Evolutionary conservation across 148 eudicot species (phyloP).

Genomic region (Rhododendron henanense): DNA sequence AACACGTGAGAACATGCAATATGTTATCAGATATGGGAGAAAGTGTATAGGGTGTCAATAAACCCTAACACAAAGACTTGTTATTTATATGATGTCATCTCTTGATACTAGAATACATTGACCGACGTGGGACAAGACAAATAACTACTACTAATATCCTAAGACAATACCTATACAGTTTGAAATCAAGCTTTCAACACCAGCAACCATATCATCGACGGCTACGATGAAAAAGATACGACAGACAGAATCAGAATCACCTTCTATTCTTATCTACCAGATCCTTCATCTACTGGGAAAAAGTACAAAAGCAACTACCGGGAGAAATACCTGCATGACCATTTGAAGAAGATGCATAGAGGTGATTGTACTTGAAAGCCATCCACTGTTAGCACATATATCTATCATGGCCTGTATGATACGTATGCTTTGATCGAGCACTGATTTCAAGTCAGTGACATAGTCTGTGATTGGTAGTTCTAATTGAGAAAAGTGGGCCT

Average conservation of each 20-base stretch:
- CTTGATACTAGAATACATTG: too few relatives aligned
- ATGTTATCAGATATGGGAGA: too few relatives aligned
- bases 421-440: slow-evolving; percentile 97
- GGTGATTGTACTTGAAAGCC: slow-evolving; percentile 86
- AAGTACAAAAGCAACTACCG: not conserved
- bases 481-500: slow-evolving; percentile 95
- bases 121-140: too few relatives aligned
- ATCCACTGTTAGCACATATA: slow-evolving; percentile 94
- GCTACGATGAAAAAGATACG: not conserved
- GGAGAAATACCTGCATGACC: slow-evolving; percentile 87
- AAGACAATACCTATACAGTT: not conserved
- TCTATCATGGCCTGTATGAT: slow-evolving; percentile 99
- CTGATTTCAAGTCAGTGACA: slow-evolving; percentile 91
- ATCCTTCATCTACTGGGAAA: not conserved
- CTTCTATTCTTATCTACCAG: not conserved
- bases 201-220: not conserved
- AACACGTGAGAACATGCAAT: not conserved
- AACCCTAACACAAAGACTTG: too few relatives aligned
- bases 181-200: not conserved
- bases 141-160: too few relatives aligned
- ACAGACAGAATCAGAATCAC: not conserved
- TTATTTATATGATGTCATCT: too few relatives aligned
- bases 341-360: slow-evolving; percentile 97
- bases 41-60: too few relatives aligned
- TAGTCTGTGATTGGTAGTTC: slow-evolving; percentile 92